These are phyloP conservation scores for Phytophthora ramorum DNA, from an alignment of 352 stramenopile species.

Conservation along the genomic window DNA sequence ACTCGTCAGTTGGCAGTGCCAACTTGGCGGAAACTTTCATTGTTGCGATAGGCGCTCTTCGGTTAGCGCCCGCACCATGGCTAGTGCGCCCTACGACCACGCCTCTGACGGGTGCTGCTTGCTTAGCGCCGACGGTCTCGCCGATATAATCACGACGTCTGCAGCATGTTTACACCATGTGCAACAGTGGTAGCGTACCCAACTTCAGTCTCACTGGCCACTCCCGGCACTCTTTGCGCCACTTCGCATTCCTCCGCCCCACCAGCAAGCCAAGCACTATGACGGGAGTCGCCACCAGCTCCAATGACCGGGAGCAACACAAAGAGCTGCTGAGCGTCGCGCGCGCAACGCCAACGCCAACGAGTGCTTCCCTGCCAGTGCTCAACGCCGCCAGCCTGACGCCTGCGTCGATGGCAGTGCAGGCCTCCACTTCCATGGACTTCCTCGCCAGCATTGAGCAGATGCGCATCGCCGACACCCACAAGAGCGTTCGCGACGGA, in stretches of 20 bases:
- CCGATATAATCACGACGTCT: background rate
- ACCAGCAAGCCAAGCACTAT: background rate
- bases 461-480: slow-evolving; percentile 42
- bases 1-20: no score
- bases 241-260: slow-evolving; percentile 15
- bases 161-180: background rate
- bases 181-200: slow-evolving; percentile 17
- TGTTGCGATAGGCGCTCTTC: no score
- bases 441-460: slow-evolving; percentile 49
- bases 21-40: background rate
- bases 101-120: no score
- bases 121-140: background rate
- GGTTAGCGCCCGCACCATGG: no score
- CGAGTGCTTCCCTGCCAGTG: slow-evolving; percentile 10
- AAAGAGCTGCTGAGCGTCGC: slow-evolving; percentile 13
- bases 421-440: slow-evolving; percentile 22
- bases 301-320: slow-evolving; percentile 5
- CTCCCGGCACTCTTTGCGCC: slow-evolving; percentile 9
- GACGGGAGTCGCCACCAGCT: background rate
- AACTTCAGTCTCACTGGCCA: slow-evolving; percentile 17
- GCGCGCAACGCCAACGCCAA: background rate
- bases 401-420: slow-evolving; percentile 17
- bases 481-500: slow-evolving; percentile 26
- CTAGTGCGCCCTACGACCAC: no score
- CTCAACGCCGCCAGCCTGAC: slow-evolving; percentile 22